Evolutionary conservation across 2,329 filamentous ascomycete genomes (phyloP).

Genomic region (Neopestalotiopsis rosae): DNA sequence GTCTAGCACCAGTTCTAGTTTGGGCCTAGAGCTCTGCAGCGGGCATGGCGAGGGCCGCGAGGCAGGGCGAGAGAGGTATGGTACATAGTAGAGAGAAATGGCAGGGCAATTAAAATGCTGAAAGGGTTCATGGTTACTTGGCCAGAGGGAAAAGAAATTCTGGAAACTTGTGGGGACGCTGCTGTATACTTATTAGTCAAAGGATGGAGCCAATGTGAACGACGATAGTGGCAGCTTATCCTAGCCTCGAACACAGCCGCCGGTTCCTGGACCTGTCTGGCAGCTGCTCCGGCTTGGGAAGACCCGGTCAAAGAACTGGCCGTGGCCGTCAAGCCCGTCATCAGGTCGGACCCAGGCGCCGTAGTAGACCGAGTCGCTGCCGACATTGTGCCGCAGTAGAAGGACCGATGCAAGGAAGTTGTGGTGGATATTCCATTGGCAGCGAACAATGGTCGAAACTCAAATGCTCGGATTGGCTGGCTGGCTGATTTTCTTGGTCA

Average conservation of each 20-base stretch:
- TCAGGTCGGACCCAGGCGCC: not conserved
- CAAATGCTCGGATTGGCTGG: slow-evolving; percentile 1
- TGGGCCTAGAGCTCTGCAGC: not conserved
- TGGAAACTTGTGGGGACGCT: slow-evolving; percentile 1
- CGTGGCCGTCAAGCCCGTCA: not conserved
- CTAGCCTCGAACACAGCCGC: not conserved
- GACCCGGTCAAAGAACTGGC: not conserved
- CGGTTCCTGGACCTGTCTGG: not conserved
- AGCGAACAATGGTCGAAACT: not conserved
- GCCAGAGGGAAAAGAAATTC: not conserved
- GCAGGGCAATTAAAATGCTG: not conserved
- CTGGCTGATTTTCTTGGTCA: not conserved
- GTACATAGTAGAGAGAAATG: not conserved
- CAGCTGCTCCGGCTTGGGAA: slow-evolving; percentile 8
- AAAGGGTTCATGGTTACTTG: not conserved
- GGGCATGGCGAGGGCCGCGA: not conserved
- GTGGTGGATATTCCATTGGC: not conserved
- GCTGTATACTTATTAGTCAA: slow-evolving; percentile 7
- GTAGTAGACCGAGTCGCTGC: slow-evolving; percentile 11
- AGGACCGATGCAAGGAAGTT: slow-evolving; percentile 10
- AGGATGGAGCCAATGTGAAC: not conserved
- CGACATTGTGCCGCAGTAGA: slow-evolving; percentile 16
- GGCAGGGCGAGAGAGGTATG: not conserved
- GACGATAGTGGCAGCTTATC: not conserved
- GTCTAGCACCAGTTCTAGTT: not conserved